Conservation (phyloP, 2,329 filamentous ascomycete species). For the Neophaeococcomyces aloes region DNA sequence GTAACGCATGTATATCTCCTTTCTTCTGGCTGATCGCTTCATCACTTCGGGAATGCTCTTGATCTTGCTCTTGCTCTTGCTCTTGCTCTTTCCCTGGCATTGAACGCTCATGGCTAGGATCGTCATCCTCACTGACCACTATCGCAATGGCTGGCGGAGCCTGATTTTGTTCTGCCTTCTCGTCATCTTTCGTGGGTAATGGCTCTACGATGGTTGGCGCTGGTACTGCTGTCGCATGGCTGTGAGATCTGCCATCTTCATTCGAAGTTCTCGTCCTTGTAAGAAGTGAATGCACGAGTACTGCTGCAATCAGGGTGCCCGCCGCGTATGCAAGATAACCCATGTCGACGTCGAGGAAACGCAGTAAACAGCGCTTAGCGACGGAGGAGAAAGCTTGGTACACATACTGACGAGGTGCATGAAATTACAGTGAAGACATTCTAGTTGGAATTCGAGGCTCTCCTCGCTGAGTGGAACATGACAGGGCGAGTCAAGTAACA, state of each 20-base stretch:
- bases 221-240: not conserved
- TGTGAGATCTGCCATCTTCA: not conserved
- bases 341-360: not conserved
- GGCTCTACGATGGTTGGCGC: not conserved
- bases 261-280: not conserved
- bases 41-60: too few species aligned
- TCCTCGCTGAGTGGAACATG: constrained; percentile 8
- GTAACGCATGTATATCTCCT: too few species aligned
- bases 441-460: constrained; percentile 16
- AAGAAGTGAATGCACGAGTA: constrained; percentile 1
- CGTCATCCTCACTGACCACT: not conserved
- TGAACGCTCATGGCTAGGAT: not conserved
- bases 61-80: too few species aligned
- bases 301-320: constrained; percentile 5
- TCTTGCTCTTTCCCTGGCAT: too few species aligned
- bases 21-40: too few species aligned
- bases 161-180: not conserved
- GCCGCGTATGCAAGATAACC: constrained; percentile 7
- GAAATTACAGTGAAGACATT: constrained; percentile 17
- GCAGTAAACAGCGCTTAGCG: not conserved
- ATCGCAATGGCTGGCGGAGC: not conserved
- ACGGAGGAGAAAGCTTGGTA: not conserved
- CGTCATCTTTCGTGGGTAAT: not conserved
- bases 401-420: constrained; percentile 5
- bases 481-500: not conserved